Percentiles rank a stretch among this genome's conserved stretches.
Evolutionary conservation across 2,329 filamentous ascomycete genomes (phyloP).

Genomic region (Penicillium sp.): DNA sequence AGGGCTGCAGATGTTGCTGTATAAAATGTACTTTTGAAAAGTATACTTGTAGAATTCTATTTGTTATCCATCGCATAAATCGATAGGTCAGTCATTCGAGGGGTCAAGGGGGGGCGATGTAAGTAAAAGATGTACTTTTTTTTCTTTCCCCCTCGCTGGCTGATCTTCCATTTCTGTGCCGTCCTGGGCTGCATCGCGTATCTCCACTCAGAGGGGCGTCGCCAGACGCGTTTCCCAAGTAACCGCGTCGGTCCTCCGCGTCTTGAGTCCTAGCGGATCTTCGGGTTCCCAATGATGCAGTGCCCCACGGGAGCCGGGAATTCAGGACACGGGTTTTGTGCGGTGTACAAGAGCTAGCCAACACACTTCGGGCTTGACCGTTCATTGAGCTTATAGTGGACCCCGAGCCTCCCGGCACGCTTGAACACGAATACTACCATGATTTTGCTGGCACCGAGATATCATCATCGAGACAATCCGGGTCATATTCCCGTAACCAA

Average conservation of each 20-base stretch:
- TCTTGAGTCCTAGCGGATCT: conserved; percentile 14
- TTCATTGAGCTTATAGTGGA: background rate
- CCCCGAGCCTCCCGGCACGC: background rate
- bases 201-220: conserved; percentile 8
- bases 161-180: conserved; percentile 8
- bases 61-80: background rate
- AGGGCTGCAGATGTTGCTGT: background rate
- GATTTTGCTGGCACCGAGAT: background rate
- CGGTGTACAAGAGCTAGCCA: conserved; percentile 14
- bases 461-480: background rate
- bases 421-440: background rate
- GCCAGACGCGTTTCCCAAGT: conserved; percentile 30
- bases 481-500: background rate
- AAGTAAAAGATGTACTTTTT: background rate
- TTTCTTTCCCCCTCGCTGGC: background rate
- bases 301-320: conserved; percentile 23
- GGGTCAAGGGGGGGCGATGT: conserved; percentile 1
- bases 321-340: conserved; percentile 12
- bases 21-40: background rate
- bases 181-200: conserved; percentile 5
- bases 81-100: conserved; percentile 1
- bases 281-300: conserved; percentile 18
- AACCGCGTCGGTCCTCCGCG: conserved; percentile 26
- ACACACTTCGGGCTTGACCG: background rate
- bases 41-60: background rate